phyloP scores from a whole-genome alignment of 2,329 filamentous ascomycete species.

The Pseudogymnoascus sp. region DNA sequence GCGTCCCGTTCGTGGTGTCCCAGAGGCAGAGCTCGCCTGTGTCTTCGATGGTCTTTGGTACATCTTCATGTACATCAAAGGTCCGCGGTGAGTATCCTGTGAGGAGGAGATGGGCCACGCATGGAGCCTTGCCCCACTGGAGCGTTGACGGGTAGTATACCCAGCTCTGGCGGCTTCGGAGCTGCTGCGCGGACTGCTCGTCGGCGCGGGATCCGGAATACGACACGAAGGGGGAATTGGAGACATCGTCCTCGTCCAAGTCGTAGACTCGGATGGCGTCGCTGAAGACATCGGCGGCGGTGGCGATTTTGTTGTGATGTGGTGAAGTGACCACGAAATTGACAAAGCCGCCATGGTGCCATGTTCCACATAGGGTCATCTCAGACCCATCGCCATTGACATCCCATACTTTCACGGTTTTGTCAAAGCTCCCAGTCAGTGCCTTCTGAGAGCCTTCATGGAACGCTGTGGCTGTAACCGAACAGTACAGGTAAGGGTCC shows the following conservation, averaged over 20 bases:
- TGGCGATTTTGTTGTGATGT: slow-evolving; percentile 45
- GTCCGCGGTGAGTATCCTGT: slow-evolving; percentile 58
- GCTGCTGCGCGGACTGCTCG: slow-evolving; percentile 18
- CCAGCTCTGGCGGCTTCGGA: slow-evolving; percentile 39
- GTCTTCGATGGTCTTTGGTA: slow-evolving; percentile 50
- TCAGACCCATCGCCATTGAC: slow-evolving; percentile 31
- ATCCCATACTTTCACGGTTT: slow-evolving; percentile 54
- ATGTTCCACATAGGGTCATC: slow-evolving; percentile 43
- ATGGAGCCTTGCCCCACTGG: slow-evolving; percentile 47
- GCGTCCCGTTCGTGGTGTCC: slow-evolving; percentile 37
- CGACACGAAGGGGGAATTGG: slow-evolving; percentile 21
- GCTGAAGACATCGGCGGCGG: slow-evolving; percentile 48
- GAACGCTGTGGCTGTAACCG: slow-evolving; percentile 55
- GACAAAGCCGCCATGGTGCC: slow-evolving; percentile 51
- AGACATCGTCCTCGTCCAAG: slow-evolving; percentile 33
- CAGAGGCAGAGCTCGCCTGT: slow-evolving; percentile 55
- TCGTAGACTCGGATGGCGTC: slow-evolving; percentile 52
- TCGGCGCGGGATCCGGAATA: slow-evolving; percentile 24
- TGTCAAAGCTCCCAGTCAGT: slow-evolving; percentile 57
- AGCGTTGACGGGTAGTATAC: slow-evolving; percentile 57
- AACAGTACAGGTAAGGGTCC: slow-evolving; percentile 57
- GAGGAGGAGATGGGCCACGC: slow-evolving; percentile 45
- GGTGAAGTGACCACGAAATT: slow-evolving; percentile 53
- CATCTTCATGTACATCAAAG: slow-evolving; percentile 45
- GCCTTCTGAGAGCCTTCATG: slow-evolving; percentile 38